Percentiles rank a stretch among this genome's conserved stretches.
phyloP scores from a whole-genome alignment of 2,329 filamentous ascomycete species.

The Aspergillus caelatus region DNA sequence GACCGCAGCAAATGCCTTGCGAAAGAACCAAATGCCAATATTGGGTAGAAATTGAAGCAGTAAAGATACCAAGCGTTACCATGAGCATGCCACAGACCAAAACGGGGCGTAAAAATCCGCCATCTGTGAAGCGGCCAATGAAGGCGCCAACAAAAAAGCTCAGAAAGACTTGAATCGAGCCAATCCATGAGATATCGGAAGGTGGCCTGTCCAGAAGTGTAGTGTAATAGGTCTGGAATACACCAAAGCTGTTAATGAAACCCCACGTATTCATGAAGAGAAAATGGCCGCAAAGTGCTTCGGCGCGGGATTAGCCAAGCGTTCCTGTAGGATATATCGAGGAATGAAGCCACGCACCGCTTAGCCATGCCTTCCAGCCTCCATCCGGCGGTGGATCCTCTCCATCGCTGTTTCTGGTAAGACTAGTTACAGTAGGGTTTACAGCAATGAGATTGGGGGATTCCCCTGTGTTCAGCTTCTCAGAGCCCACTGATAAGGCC shows the following conservation, averaged over 20 bases:
- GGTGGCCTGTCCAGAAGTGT: conserved; percentile 33
- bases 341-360: not conserved
- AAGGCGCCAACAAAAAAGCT: conserved; percentile 48
- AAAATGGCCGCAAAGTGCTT: not conserved
- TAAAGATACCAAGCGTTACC: conserved; percentile 16
- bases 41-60: conserved; percentile 16
- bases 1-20: conserved; percentile 19
- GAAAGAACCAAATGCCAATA: conserved; percentile 22
- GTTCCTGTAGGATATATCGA: not conserved
- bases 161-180: conserved; percentile 49
- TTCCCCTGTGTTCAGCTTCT: not conserved
- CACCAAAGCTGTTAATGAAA: conserved; percentile 41
- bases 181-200: conserved; percentile 49
- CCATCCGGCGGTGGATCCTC: not conserved
- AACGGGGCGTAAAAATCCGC: conserved; percentile 41
- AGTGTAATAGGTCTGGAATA: conserved; percentile 51
- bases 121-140: conserved; percentile 45
- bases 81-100: conserved; percentile 22
- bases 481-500: not conserved
- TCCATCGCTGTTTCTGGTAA: not conserved
- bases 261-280: conserved; percentile 15
- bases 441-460: not conserved
- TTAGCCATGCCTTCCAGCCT: not conserved
- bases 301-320: not conserved
- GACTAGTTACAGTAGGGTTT: not conserved